These are phyloP conservation scores for Omphalotus olearius DNA, from an alignment of 1,284 basidiomycete genomes.

Conservation along the genomic window DNA sequence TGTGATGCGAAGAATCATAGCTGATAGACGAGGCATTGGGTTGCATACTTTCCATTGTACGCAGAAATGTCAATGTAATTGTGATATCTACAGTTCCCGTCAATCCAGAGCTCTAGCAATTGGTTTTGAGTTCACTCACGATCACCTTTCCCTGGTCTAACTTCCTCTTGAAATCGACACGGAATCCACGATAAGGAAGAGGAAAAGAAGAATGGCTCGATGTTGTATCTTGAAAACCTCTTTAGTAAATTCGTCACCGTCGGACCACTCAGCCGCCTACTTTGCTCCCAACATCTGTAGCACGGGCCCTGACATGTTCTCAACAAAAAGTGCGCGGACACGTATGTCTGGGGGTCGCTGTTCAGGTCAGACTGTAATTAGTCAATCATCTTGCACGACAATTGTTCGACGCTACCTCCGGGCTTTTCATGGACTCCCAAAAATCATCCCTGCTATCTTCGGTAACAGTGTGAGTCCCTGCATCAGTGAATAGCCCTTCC, in stretches of 20 bases:
- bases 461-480: slow-evolving; percentile 18
- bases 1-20: too few relatives aligned
- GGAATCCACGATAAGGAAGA: slow-evolving; percentile 48
- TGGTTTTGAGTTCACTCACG: slow-evolving; percentile 28
- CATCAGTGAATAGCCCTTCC: slow-evolving; percentile 29
- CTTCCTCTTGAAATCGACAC: slow-evolving; percentile 41
- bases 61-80: slow-evolving; percentile 44
- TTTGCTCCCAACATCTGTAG: slow-evolving; percentile 44
- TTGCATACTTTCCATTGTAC: slow-evolving; percentile 18
- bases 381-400: neutral
- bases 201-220: slow-evolving; percentile 50
- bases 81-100: slow-evolving; percentile 42
- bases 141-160: slow-evolving; percentile 30
- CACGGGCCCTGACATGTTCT: slow-evolving; percentile 38
- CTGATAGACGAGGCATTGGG: too few relatives aligned
- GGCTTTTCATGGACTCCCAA: slow-evolving; percentile 29
- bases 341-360: slow-evolving; percentile 30
- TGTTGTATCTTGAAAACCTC: slow-evolving; percentile 33
- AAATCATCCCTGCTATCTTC: slow-evolving; percentile 22
- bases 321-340: slow-evolving; percentile 38
- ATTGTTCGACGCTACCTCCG: neutral
- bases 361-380: neutral
- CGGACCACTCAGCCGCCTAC: slow-evolving; percentile 20
- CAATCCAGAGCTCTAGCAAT: neutral
- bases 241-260: neutral